phyloP scores from a whole-genome alignment of 1,284 basidiomycete species.

The Moniliophthora roreri region DNA sequence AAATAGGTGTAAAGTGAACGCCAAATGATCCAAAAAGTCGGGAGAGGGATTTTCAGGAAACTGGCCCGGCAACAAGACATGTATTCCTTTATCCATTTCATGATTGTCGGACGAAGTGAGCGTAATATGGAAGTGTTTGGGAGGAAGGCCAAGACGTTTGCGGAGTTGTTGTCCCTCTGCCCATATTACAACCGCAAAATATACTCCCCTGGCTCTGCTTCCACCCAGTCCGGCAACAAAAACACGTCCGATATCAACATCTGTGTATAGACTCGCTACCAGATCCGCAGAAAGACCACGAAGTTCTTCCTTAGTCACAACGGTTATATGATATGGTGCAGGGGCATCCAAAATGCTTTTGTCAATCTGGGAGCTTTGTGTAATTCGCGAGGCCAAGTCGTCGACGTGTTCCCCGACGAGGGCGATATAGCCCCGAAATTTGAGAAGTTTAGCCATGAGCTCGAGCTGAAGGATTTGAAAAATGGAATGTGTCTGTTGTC shows the following conservation, averaged over 20 bases:
- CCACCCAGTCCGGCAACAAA: slow-evolving; percentile 42
- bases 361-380: not conserved
- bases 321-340: slow-evolving; percentile 40
- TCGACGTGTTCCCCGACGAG: slow-evolving; percentile 6
- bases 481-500: too few species aligned
- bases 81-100: slow-evolving; percentile 45
- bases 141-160: slow-evolving; percentile 44
- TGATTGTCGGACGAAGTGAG: slow-evolving; percentile 43
- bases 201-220: slow-evolving; percentile 29
- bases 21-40: slow-evolving; percentile 48
- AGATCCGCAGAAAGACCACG: slow-evolving; percentile 17
- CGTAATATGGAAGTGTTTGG: slow-evolving; percentile 57
- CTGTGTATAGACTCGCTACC: slow-evolving; percentile 7
- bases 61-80: slow-evolving; percentile 37
- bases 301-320: slow-evolving; percentile 37
- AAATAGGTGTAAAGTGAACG: slow-evolving; percentile 43
- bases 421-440: slow-evolving; percentile 5
- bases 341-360: slow-evolving; percentile 3
- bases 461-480: slow-evolving; percentile 7
- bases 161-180: slow-evolving; percentile 51
- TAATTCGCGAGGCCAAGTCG: not conserved
- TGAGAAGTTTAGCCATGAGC: slow-evolving; percentile 7
- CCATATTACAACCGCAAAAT: slow-evolving; percentile 56
- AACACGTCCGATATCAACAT: slow-evolving; percentile 27
- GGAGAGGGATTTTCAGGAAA: slow-evolving; percentile 25